Conservation (phyloP, 352 stramenopile species). For the Phytophthora agathidicida region DNA sequence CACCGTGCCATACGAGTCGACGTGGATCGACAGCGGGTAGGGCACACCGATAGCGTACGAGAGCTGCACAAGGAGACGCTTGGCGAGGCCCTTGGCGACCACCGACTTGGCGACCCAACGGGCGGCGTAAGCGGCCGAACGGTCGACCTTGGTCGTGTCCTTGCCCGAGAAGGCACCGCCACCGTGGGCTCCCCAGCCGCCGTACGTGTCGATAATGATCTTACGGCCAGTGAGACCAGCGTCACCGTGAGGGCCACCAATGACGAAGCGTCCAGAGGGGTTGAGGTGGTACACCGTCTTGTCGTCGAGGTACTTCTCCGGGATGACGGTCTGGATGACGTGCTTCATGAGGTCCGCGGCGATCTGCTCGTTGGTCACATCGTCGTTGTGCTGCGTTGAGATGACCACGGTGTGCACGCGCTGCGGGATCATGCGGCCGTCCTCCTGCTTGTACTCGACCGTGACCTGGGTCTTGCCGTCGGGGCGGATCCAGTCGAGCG, state of each 20-base stretch:
- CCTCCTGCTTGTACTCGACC: slow-evolving; percentile 97
- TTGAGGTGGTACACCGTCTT: slow-evolving; percentile 99
- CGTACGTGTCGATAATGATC: slow-evolving; percentile 99
- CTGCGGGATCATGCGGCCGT: slow-evolving; percentile 95
- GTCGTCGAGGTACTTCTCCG: slow-evolving; percentile 99
- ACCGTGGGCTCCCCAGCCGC: slow-evolving; percentile 98
- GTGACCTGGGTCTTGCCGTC: slow-evolving; percentile 99
- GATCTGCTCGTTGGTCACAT: slow-evolving; percentile 99
- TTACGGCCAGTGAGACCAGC: slow-evolving; percentile 98
- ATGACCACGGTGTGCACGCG: slow-evolving; percentile 99
- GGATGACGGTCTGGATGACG: slow-evolving; percentile 98
- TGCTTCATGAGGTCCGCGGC: slow-evolving; percentile 98
- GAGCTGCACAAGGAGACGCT: slow-evolving; percentile 96
- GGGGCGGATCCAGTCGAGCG: slow-evolving; percentile 97
- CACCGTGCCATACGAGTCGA: slow-evolving; percentile 98
- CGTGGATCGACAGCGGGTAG: slow-evolving; percentile 97
- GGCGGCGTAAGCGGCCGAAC: slow-evolving; percentile 97
- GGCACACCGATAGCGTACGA: slow-evolving; percentile 99
- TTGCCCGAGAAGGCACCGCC: slow-evolving; percentile 99
- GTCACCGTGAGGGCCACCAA: slow-evolving; percentile 98
- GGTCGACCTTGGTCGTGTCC: slow-evolving; percentile 99
- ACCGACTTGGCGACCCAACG: slow-evolving; percentile 99
- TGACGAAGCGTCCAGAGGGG: slow-evolving; percentile 98
- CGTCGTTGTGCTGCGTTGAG: slow-evolving; percentile 99
- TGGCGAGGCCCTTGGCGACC: slow-evolving; percentile 94